These are phyloP conservation scores for Oryza brachyantha DNA, from an alignment of 176 grass and related monocot species.

Conservation along the genomic window DNA sequence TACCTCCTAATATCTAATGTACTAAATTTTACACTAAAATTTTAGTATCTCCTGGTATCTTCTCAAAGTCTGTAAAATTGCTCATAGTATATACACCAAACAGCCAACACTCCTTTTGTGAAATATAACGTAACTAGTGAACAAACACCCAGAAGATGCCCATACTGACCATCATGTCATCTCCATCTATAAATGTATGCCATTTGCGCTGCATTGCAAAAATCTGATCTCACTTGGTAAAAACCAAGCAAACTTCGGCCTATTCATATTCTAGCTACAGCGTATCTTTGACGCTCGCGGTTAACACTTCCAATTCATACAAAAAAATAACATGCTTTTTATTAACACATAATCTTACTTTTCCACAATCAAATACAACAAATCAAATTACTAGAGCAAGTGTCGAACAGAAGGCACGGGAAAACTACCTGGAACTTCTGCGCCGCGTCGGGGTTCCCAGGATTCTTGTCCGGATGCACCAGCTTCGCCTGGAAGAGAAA, in stretches of 20 bases:
- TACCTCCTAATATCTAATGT: no score
- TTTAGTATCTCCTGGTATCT: no score
- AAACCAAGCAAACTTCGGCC: background rate
- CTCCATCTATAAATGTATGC: background rate
- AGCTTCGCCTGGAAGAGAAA: constrained; percentile 66
- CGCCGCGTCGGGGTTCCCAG: constrained; percentile 79
- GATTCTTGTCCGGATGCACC: constrained; percentile 97
- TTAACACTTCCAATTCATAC: background rate
- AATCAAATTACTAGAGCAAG: background rate
- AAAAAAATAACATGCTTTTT: background rate
- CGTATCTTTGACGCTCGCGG: background rate
- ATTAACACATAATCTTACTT: background rate
- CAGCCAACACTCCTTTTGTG: background rate
- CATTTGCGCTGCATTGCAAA: background rate
- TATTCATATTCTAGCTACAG: background rate
- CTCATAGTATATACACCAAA: background rate
- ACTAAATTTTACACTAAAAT: no score
- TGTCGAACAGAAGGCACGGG: background rate
- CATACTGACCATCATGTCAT: background rate
- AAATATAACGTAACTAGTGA: background rate
- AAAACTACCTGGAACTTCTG: constrained; percentile 70
- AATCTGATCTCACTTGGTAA: background rate
- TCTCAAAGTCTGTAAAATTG: no score
- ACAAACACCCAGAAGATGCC: background rate
- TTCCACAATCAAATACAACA: background rate